Base-by-base conservation (phyloP, 768 basidiomycete species). In the Collybiopsis confluens region DNA sequence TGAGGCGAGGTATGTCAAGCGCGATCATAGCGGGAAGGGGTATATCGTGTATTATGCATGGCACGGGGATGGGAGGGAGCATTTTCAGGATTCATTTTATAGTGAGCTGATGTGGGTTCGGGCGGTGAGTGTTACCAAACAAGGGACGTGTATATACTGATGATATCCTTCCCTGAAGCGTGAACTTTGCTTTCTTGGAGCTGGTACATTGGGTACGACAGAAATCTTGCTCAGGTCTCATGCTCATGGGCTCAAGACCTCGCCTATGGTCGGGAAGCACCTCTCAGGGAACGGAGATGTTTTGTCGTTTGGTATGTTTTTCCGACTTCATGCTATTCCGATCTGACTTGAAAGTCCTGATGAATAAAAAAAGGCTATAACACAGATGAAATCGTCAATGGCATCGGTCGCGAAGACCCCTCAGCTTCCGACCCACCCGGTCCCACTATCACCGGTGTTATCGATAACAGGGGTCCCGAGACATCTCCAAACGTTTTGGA, bases 361-460 rank as follows among this genome's bases (percentile, higher is more conserved):
- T 26, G 53, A 48, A 53, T 18, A 45, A n/a, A 23, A 26, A 15
- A 43, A 59, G 56, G 57, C 18, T 60, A 61, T 50, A 57, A 61
- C 28, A 61, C 60, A 13, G 56, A 61, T 37, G 38, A 57, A 21
- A 52, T 55, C 33, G 58, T 59, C 15, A 61, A 61, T 36, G 56
- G 53, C 4, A 41, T 61, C 16, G 60, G 58, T 21, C 54, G 52
- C 23, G 46, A 51, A 28, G 43, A 59, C 38, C 51, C 60, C 40
- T 20, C 58, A 6, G 28, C 30, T 21, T 45, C 45, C 18, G 35
- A 16, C 21, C 60, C 60, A 3, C 38, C 47, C 13, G 60, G 60
- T 15, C 58, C 60, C 7, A 61, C 60, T 6, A 61, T 61, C 27
- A 61, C 58, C 0, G 58, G 60, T 24, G 58, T 61, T 11, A 61